Percentiles rank a stretch among this genome's conserved stretches.
Conservation (phyloP, 768 basidiomycete genomes). For the Panellus pusillus region DNA sequence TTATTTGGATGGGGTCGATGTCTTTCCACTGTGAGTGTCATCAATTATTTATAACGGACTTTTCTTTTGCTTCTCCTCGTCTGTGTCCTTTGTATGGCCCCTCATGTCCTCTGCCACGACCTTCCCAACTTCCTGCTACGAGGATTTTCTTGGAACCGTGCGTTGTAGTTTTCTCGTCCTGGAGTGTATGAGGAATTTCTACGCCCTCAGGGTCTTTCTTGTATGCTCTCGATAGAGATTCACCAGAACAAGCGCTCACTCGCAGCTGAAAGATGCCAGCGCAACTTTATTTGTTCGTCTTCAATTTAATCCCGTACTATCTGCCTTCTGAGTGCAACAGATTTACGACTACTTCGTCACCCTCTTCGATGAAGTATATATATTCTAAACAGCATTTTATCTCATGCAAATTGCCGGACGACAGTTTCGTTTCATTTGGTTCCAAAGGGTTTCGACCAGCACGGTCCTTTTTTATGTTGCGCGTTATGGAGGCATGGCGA, state of each 20-base stretch:
- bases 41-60: too few relatives aligned
- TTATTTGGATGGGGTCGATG: too few relatives aligned
- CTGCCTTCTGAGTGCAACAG: neutral
- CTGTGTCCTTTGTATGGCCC: too few relatives aligned
- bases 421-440: slow-evolving; percentile 11
- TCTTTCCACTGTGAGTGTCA: too few relatives aligned
- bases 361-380: slow-evolving; percentile 8
- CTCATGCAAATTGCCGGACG: neutral
- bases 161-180: too few relatives aligned
- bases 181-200: too few relatives aligned
- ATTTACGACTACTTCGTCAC: slow-evolving; percentile 14
- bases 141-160: too few relatives aligned
- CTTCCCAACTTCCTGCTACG: too few relatives aligned
- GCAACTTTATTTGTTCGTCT: slow-evolving; percentile 13
- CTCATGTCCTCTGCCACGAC: too few relatives aligned
- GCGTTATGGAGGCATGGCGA: slow-evolving; percentile 12
- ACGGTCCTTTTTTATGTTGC: slow-evolving; percentile 9
- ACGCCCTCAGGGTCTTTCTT: neutral
- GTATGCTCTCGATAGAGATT: neutral
- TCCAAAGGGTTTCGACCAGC: slow-evolving; percentile 3
- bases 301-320: neutral
- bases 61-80: too few relatives aligned
- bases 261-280: slow-evolving; percentile 4
- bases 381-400: neutral
- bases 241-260: neutral